Evolutionary conservation across 2,329 filamentous ascomycete species (phyloP), one percentile per base, ranked within the genome.

Genomic region (Pyrenochaeta sp.): DNA sequence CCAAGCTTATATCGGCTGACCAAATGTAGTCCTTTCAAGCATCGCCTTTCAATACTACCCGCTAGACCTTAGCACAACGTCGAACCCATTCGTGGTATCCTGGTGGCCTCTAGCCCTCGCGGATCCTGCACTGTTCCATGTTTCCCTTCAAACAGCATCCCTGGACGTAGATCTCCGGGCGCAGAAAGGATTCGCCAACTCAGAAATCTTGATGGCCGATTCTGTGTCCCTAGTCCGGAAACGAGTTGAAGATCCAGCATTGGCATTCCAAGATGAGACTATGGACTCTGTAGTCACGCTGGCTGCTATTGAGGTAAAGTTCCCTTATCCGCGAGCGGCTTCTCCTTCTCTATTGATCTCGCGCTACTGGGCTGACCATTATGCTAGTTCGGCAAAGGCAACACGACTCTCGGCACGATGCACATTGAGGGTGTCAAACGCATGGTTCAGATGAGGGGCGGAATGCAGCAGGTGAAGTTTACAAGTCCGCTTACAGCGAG

Each of bases 21-120:
- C n/a, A 12, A 25, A 44, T 9, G 12, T 52, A 86, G 85, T 88
- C 59, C 73, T 86, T 3, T 79, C 81, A 42, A 85, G 83, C 44
- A 87, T 88, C 46, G 84, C 85, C 0, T 87, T 87, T 50, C 82
- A 86, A 60, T 87, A 87, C 64, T 87, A 87, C 63, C 85, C 85
- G 0, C 75, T 86, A 22, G 85, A 87, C 50, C 73, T 85, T 7
- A 81, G 78, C 58, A 66, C 78, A n/a, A 71, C 71, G 0, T 84
- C 85, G 7, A 87, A 87, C 62, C 85, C 85, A 0, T 87, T 87
- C 58, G 73, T 87, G 19, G 74, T 86, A 6, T 86, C 84, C 0
- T 87, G 85, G 85, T 87, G 85, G 85, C 85, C 85, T 0, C 76
- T 84, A 0, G 84, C 85, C 0, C 77, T 87, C 0, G 80, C 77